Percentiles rank a stretch among this genome's conserved stretches.
Evolutionary conservation across 441 rosid genomes (phyloP).

Genomic region (Manihot esculenta): DNA sequence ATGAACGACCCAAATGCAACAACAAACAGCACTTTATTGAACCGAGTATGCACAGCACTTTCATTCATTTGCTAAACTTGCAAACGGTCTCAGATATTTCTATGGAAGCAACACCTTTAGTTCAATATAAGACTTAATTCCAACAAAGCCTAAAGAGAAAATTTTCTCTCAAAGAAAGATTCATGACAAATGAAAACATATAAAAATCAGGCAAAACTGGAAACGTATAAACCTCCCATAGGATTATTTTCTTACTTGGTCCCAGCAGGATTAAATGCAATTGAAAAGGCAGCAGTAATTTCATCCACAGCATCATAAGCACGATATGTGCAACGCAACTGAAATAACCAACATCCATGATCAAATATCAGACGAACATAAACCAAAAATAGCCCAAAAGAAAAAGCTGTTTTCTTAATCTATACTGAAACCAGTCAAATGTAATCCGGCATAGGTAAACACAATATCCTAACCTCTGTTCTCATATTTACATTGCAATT

Average conservation of each 20-base stretch:
- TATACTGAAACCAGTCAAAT: not conserved
- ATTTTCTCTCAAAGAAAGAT: no score
- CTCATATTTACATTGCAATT: slow-evolving; percentile 6
- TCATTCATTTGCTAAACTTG: not conserved
- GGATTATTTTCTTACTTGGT: slow-evolving; percentile 59
- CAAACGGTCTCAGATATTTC: no score
- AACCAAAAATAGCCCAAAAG: slow-evolving; percentile 14
- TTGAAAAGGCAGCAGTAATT: slow-evolving; percentile 86
- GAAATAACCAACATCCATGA: slow-evolving; percentile 31
- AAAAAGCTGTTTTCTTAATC: not conserved
- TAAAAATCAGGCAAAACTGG: slow-evolving; percentile 1
- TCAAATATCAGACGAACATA: slow-evolving; percentile 23
- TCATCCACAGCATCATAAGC: slow-evolving; percentile 97
- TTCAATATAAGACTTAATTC: not conserved
- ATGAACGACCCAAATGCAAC: not conserved
- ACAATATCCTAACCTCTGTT: not conserved
- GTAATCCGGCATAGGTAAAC: not conserved
- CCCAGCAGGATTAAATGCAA: slow-evolving; percentile 83
- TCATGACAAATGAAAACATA: not conserved
- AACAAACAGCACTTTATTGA: not conserved
- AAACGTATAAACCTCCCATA: not conserved
- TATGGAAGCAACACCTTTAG: not conserved
- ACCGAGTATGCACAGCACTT: not conserved
- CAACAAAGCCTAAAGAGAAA: not conserved
- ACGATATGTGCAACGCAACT: slow-evolving; percentile 96